phyloP scores from a whole-genome alignment of 2,329 filamentous ascomycete species.

The Pezicula rhizophila region DNA sequence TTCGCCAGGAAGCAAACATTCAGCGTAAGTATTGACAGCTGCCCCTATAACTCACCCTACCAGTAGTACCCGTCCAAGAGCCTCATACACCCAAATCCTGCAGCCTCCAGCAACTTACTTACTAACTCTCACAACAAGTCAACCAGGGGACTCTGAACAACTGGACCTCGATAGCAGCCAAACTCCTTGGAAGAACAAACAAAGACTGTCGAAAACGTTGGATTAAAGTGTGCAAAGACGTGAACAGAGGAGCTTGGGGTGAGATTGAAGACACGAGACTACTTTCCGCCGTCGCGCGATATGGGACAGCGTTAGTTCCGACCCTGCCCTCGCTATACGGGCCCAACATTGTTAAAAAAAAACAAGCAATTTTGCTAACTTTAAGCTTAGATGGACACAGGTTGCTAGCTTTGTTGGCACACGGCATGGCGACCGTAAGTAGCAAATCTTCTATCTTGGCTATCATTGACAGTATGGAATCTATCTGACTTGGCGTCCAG shows the following conservation, averaged over 20 bases:
- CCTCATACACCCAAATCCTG: no score
- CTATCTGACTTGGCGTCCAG: conserved; percentile 15
- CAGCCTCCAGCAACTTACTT: no score
- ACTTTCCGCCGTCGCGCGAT: not conserved
- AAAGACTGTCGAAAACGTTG: conserved; percentile 40
- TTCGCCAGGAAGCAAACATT: no score
- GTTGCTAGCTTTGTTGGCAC: not conserved
- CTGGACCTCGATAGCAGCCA: conserved; percentile 31
- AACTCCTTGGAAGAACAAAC: conserved; percentile 34
- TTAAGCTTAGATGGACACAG: not conserved
- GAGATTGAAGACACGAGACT: not conserved
- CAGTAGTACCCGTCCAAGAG: no score
- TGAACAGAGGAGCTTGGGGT: conserved; percentile 34
- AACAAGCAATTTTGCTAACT: not conserved
- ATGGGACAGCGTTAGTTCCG: not conserved
- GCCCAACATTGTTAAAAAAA: no score
- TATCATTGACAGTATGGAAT: not conserved
- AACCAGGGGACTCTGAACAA: not conserved
- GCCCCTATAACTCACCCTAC: no score
- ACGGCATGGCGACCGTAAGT: not conserved
- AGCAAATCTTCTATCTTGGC: not conserved
- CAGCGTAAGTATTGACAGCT: no score
- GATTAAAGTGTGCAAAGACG: conserved; percentile 31
- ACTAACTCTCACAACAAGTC: no score
- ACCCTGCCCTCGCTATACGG: not conserved